These are phyloP conservation scores for Candida insectorum DNA, from an alignment of 805 yeast genomes.

Conservation along the genomic window DNA sequence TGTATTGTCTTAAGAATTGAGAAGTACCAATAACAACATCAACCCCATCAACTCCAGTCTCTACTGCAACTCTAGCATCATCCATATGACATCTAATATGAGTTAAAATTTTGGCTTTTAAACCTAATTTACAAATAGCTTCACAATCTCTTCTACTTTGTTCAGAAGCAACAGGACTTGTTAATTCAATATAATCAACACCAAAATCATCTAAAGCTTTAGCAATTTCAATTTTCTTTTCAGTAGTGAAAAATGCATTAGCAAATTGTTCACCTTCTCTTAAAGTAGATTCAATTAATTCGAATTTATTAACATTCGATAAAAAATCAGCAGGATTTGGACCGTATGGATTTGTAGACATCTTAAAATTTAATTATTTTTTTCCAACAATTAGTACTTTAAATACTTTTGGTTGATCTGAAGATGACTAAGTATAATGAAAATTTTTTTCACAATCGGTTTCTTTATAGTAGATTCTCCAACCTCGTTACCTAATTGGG, in stretches of 20 bases:
- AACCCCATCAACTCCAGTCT: constrained; percentile 98
- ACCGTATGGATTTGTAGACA: constrained; percentile 74
- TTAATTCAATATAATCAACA: constrained; percentile 94
- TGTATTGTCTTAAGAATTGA: constrained; percentile 87
- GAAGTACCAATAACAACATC: constrained; percentile 98
- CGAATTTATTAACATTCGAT: constrained; percentile 85
- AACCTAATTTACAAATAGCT: constrained; percentile 95
- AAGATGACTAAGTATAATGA: too few relatives aligned
- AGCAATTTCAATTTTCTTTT: constrained; percentile 94
- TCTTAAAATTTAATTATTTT: constrained; percentile 2
- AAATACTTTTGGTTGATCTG: too few relatives aligned
- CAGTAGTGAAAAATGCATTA: constrained; percentile 91
- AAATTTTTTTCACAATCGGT: too few relatives aligned
- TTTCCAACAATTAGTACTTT: too few relatives aligned
- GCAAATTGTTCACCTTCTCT: constrained; percentile 99
- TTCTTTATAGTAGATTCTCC: too few relatives aligned
- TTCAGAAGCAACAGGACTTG: constrained; percentile 97
- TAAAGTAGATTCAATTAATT: constrained; percentile 90
- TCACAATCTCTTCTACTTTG: constrained; percentile 93
- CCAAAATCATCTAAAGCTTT: constrained; percentile 97
- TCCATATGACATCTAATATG: constrained; percentile 99
- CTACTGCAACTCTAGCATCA: constrained; percentile 95
- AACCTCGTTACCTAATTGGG: too few relatives aligned
- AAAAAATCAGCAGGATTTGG: constrained; percentile 91
- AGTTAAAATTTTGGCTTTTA: constrained; percentile 91